Evolutionary conservation across 1,284 basidiomycete genomes (phyloP), one percentile per base, ranked within the genome.

Genomic region (Chondrostereum purpureum): DNA sequence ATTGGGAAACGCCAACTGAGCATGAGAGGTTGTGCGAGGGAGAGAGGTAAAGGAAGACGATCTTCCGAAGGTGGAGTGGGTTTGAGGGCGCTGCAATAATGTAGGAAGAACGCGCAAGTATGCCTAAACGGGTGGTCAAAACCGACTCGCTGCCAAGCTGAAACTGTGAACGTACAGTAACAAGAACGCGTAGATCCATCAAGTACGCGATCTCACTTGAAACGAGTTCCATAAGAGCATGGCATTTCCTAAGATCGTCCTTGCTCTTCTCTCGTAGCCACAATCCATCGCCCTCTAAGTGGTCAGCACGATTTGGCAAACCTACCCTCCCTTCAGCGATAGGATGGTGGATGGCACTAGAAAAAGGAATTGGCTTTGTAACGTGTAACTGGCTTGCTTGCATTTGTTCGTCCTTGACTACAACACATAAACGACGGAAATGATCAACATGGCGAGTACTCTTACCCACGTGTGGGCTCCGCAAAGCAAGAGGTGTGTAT

Each of bases 131-230:
- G 44, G 50, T 37, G 50, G 31, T 38, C 43, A 43, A 41, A 44
- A 42, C 45, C 38, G 31, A 17, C 14, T 12, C 12, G 42, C 17
- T n/a, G 24, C 19, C 42, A n/a, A 35, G 3, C 23, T 37, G 24
- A 18, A 40, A 44, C n/a, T n/a, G 33, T 39, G 42, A 23, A 61
- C 76, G 54, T 60, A 89, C 88, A 53, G 75, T 76, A 38, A 92
- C 83, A 35, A 96, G 73, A 11, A 76, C 75, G 47, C 80, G 76
- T 52, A 96, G 63, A 61, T 92, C 89, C 43, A 74, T 64, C 11
- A 92, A 72, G 59, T 95, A 96, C 4, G 79, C 78, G 14, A 81
- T 70, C 65, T 96, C 92, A 0, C 91, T 93, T 49, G 79, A 74
- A 23, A 94, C 72, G 23, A 96, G 70, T 64, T 96, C 92, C 55